Percentiles rank a stretch among this genome's conserved stretches.
Evolutionary conservation across 2,329 filamentous ascomycete species (phyloP).

Genomic region (Chrysoporthe austroafricana): DNA sequence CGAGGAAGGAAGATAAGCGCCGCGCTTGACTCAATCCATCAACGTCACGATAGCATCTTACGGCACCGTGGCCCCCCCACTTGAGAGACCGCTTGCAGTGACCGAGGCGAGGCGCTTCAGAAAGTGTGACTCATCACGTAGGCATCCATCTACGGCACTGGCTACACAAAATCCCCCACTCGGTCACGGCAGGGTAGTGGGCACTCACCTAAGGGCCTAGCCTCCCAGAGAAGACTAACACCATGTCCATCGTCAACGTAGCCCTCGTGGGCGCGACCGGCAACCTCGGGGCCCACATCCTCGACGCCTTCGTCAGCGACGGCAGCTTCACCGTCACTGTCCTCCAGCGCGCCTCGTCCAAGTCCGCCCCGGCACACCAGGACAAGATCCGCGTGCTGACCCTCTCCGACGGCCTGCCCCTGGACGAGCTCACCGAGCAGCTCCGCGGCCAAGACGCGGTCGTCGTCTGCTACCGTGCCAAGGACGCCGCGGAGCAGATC

Average conservation of each 20-base stretch:
- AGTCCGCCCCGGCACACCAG: conserved; percentile 32
- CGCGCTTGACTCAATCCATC: neutral
- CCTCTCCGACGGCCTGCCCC: conserved; percentile 39
- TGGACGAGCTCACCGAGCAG: conserved; percentile 36
- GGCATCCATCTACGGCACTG: neutral
- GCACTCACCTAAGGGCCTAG: neutral
- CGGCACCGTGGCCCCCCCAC: neutral
- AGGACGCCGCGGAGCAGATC: conserved; percentile 38
- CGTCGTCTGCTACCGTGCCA: conserved; percentile 41
- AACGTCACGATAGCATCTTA: neutral
- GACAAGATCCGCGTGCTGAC: conserved; percentile 31
- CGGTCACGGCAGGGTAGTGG: neutral
- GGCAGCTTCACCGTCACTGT: conserved; percentile 39
- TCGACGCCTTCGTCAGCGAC: conserved; percentile 38
- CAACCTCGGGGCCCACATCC: conserved; percentile 40
- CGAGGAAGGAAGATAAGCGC: neutral
- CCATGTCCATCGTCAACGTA: conserved; percentile 42
- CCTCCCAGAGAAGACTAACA: conserved; percentile 40
- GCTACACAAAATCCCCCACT: neutral
- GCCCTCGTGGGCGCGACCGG: conserved; percentile 45
- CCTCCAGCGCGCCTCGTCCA: conserved; percentile 40
- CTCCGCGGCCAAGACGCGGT: conserved; percentile 43
- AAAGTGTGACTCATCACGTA: neutral
- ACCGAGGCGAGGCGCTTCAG: neutral
- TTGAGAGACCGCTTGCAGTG: neutral